Evolutionary conservation across 345 rosid genomes (phyloP).

Genomic region (Populus davidiana): DNA sequence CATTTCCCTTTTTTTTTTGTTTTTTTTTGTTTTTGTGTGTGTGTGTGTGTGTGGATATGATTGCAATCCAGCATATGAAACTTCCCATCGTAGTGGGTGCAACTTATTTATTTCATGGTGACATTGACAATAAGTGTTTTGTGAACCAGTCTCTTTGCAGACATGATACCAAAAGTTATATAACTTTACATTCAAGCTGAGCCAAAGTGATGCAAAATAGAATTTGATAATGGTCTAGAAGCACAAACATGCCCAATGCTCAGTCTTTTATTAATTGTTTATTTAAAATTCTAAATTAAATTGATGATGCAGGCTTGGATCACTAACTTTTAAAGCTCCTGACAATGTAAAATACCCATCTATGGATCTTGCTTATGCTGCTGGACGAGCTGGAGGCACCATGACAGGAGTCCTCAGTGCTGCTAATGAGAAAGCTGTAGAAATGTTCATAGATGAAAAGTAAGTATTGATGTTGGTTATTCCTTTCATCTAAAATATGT

Average conservation of each 20-base stretch:
- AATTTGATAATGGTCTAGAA: neutral
- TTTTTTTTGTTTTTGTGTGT: too few relatives aligned
- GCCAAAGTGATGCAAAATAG: neutral
- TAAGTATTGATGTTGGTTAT: slow-evolving; percentile 24
- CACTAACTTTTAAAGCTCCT: slow-evolving; percentile 83
- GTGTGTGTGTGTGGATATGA: neutral
- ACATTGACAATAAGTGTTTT: neutral
- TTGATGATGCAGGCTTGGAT: slow-evolving; percentile 62
- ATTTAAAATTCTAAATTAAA: neutral
- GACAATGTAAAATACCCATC: slow-evolving; percentile 91
- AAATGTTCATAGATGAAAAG: slow-evolving; percentile 80
- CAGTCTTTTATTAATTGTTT: neutral
- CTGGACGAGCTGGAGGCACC: slow-evolving; percentile 98
- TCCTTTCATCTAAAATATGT: neutral
- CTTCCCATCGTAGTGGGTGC: neutral
- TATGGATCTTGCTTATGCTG: slow-evolving; percentile 91
- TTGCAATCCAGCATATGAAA: slow-evolving; percentile 1
- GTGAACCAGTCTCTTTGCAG: neutral
- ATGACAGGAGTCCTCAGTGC: slow-evolving; percentile 99
- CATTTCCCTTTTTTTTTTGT: neutral
- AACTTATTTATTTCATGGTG: neutral
- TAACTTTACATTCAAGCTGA: neutral
- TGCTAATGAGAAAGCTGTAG: slow-evolving; percentile 87
- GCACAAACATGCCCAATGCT: neutral
- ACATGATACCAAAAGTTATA: neutral